Base-by-base conservation (phyloP, 352 stramenopile genomes). In the Phytophthora hibernalis region DNA sequence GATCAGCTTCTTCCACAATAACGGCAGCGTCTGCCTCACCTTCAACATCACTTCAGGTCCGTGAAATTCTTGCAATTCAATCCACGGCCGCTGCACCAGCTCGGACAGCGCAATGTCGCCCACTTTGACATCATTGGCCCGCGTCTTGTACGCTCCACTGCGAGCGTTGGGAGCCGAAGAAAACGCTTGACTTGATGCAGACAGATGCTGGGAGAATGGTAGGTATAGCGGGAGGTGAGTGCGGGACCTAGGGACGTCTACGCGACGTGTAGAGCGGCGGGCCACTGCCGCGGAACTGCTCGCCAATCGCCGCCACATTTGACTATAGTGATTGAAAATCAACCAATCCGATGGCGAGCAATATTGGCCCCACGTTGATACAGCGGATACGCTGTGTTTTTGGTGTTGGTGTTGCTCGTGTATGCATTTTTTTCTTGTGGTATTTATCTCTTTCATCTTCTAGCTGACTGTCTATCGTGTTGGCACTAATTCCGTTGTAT, bases 41-140 rank as follows among this genome's bases (percentile, higher is more conserved):
- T 71, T 68, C 1, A 57, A 60, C 51, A 83, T 42, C 57, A 68
- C 54, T 3, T 38, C 40, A 37, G 43, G 49, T 10, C 77, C 72
- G 9, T 76, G 64, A 26, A 61, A 43, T 13, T 60, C 47, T 35
- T 71, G 48, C 13, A 86, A 43, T 5, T 83, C 70, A 20, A 64
- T 21, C 48, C 66, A 74, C 37, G 75, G 60, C 8, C 55, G 65
- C 20, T 35, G 67, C 4, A 74, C 72, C n/a, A 83, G 53, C 26
- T 82, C 66, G 21, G 43, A 44, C 33, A 86, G 61, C 53, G 66
- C 42, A 40, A 83, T 44, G 30, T 63, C 70, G 13, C 47, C 35
- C 11, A 80, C 54, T 58, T 53, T 70, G 40, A 80, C 38, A 16
- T 62, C 33, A 51, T 65, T 24, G 15, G 4, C 33, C 30, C 42